A percentile compares a stretch with the other conserved stretches of the same genome.
Evolutionary conservation across 208 protist genomes (phyloP).

Genomic region (Naegleria fowleri): DNA sequence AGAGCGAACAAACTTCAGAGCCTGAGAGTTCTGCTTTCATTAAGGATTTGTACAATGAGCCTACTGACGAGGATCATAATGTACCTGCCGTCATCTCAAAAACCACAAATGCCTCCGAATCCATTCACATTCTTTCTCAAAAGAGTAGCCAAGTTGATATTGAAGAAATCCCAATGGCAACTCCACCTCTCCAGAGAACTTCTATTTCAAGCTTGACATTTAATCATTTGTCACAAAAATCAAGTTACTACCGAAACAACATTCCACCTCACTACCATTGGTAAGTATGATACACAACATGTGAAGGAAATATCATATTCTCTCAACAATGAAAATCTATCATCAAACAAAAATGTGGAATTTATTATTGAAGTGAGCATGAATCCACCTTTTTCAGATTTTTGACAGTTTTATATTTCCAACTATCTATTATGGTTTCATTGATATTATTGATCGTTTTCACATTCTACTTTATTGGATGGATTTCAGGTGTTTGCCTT

Average conservation of each 20-base stretch:
- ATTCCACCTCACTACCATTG: not conserved
- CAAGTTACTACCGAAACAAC: not conserved
- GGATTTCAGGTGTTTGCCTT: not conserved
- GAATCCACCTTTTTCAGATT: not conserved
- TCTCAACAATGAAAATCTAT: too few species aligned
- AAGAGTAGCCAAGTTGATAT: not conserved
- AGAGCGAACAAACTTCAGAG: not conserved
- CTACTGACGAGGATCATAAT: too few species aligned
- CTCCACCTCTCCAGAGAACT: not conserved
- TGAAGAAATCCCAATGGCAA: not conserved
- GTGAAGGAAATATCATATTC: too few species aligned
- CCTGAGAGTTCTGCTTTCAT: not conserved
- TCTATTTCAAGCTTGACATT: not conserved
- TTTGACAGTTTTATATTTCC: not conserved
- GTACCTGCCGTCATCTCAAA: too few species aligned
- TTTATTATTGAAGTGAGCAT: not conserved
- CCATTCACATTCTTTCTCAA: too few species aligned
- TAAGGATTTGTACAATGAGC: too few species aligned
- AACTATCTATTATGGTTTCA: not conserved
- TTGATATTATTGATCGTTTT: not conserved
- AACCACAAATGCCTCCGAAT: too few species aligned
- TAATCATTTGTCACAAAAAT: not conserved
- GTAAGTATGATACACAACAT: too few species aligned
- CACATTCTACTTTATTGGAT: not conserved
- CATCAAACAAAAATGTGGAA: too few species aligned